phyloP scores from a whole-genome alignment of 371 early-diverging fungal genomes.

The Saksenaea oblongispora region DNA sequence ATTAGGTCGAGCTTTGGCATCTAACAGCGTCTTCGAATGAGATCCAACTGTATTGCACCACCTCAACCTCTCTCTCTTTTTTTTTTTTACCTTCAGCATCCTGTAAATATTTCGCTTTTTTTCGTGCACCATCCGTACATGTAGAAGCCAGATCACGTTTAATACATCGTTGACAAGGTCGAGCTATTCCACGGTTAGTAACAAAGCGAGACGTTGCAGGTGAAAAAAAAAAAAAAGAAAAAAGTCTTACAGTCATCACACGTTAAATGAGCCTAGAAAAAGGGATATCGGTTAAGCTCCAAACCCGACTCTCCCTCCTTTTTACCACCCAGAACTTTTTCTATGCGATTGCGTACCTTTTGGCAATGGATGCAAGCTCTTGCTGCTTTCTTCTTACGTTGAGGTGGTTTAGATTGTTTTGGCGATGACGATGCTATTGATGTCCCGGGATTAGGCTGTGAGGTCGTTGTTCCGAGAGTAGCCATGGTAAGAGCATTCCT shows the following conservation, averaged over 20 bases:
- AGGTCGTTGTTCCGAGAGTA: conserved; percentile 6
- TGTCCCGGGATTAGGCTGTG: conserved; percentile 5
- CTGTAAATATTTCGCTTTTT: conserved; percentile 77
- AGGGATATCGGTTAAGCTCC: conserved; percentile 1
- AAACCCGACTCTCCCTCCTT: not conserved
- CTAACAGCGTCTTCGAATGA: not conserved
- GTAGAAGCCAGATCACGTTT: conserved; percentile 36
- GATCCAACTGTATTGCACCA: not conserved
- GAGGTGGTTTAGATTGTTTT: conserved; percentile 10
- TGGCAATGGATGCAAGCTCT: conserved; percentile 37
- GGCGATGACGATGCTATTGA: not conserved
- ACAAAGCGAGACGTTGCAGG: not conserved
- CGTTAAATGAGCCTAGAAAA: conserved; percentile 34
- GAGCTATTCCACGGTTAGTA: conserved; percentile 18
- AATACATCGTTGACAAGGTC: conserved; percentile 41
- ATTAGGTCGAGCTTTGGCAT: conserved; percentile 1
- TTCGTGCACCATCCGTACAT: conserved; percentile 35
- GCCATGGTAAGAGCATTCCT: conserved; percentile 5
- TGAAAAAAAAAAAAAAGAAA: too few species aligned
- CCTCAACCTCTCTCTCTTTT: not conserved
- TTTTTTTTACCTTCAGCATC: conserved; percentile 41
- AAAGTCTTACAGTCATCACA: conserved; percentile 37
- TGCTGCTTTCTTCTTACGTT: conserved; percentile 32
- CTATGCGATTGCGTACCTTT: conserved; percentile 18
- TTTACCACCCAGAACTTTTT: not conserved